Base-by-base conservation (phyloP, 2,329 filamentous ascomycete species). In the Sclerotinia glacialis region DNA sequence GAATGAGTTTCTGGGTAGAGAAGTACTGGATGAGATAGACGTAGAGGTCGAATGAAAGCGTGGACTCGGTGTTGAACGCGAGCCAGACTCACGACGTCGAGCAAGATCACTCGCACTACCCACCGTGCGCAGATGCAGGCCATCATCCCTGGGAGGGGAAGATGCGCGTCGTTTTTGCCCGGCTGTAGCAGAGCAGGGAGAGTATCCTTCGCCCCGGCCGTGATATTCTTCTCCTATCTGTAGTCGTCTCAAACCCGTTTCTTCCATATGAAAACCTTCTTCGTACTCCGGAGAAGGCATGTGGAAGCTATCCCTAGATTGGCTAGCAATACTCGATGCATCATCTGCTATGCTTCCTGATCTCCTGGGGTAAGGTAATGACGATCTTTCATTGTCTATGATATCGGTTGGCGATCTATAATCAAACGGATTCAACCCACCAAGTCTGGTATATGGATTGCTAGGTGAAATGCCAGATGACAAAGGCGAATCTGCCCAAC, bases 11-110 rank as follows among this genome's bases (percentile, higher is more conserved):
- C 85, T 83, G 68, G 84, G 82, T 37, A 82, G 79, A 7, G 86
- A 89, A n/a, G 86, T 86, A 11, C 82, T 81, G n/a, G 88, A 88
- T 7, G 88, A 90, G 31, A 89, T 76, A 28, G 87, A 89, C 56
- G 85, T 84, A 72, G 86, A 83, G 67, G 81, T 83, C 34, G 82
- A 80, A 67, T 83, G 82, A 74, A 85, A 86, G 53, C 82, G 80
- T 37, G 81, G 81, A 37, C 84, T 81, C 21, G 84, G 83, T 46
- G 83, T 82, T 54, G 81, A 82, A 68, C 81, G 83, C 68, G 82
- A 81, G 52, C 82, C 82, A 67, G 84, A 85, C 69, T 86, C 74
- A 31, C 76, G 74, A 67, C 77, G 68, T 61, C 74, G 70, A 60
- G 74, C 75, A 23, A 76, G 70, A 66, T 78, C 76, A 66, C 73